Base-by-base conservation (phyloP, 352 stramenopile genomes). In the Phytophthora macrochlamydospora region DNA sequence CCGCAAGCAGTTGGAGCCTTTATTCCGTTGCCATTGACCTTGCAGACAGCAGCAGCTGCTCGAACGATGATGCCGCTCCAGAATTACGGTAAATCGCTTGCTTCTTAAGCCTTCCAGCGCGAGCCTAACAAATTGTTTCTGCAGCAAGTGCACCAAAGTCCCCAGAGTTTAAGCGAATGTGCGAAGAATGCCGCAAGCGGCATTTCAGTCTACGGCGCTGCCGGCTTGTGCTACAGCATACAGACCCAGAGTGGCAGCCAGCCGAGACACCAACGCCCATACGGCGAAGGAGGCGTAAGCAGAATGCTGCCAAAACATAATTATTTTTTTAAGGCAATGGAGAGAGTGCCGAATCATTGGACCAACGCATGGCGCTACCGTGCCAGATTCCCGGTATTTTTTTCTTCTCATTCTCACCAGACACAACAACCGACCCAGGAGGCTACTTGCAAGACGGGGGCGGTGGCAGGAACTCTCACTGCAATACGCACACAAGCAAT, bases 131-230 rank as follows among this genome's bases (percentile, higher is more conserved):
- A 43, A 13, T 33, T 57, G 29, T 31, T 52, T 51, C 50, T 24
- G 5, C 46, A 24, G 50, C 11, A 11, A 30, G 18, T 52, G 7
- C 8, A 11, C 9, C 50, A 54, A 75, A 67, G 50, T 45, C 45
- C n/a, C 38, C 57, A 7, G 13, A 59, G 30, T 86, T 90, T 54
- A 87, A 87, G 58, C 74, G 80, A 45, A 85, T 91, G 70, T 94
- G 85, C 32, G 80, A 86, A 56, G 76, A 85, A 4, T 94, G 85
- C 56, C 78, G 81, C 9, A 87, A 89, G 35, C 63, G 80, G 38
- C 85, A 94, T 51, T 78, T 83, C 13, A 91, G 85, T 51, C 58
- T 91, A 33, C 76, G 87, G 24, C 69, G 81, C 43, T 94, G 85
- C 56, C 85, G 85, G 18, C 77, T 87, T n/a, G 76, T 79, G 14